Percentiles rank a stretch among this genome's conserved stretches.
Conservation (phyloP, 1,139 yeast species). For the Pichia sp. region DNA sequence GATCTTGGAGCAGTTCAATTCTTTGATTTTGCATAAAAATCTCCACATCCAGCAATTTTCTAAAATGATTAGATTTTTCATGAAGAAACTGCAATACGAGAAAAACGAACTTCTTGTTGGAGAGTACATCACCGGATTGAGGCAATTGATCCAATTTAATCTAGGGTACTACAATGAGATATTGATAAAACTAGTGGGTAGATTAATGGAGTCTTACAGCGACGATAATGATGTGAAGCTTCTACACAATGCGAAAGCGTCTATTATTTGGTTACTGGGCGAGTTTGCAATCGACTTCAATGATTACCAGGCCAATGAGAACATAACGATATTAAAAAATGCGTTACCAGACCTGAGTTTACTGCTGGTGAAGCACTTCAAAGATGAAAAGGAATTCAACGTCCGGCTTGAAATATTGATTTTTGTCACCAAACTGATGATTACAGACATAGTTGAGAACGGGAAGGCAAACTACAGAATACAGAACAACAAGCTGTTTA, state of each 20-base stretch:
- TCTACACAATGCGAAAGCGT: conserved; percentile 57
- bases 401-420: conserved; percentile 72
- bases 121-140: conserved; percentile 38
- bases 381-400: conserved; percentile 38
- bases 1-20: conserved; percentile 56
- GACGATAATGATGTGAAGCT: conserved; percentile 10
- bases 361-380: conserved; percentile 49
- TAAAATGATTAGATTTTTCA: conserved; percentile 21
- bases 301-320: conserved; percentile 25
- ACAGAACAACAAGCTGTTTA: conserved; percentile 40
- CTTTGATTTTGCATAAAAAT: conserved; percentile 37
- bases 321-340: conserved; percentile 12
- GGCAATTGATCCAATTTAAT: conserved; percentile 67
- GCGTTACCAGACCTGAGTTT: conserved; percentile 67
- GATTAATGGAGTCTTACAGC: conserved; percentile 18
- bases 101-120: conserved; percentile 25
- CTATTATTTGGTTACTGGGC: conserved; percentile 88
- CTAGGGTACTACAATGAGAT: conserved; percentile 41
- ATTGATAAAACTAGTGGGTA: conserved; percentile 39
- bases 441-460: conserved; percentile 31
- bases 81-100: conserved; percentile 22
- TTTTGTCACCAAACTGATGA: conserved; percentile 68
- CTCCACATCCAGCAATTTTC: conserved; percentile 34
- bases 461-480: conserved; percentile 21
- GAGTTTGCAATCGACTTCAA: conserved; percentile 49